Evolutionary conservation across 108 stramenopile species (phyloP).

Genomic region (Nitzschia sp.): DNA sequence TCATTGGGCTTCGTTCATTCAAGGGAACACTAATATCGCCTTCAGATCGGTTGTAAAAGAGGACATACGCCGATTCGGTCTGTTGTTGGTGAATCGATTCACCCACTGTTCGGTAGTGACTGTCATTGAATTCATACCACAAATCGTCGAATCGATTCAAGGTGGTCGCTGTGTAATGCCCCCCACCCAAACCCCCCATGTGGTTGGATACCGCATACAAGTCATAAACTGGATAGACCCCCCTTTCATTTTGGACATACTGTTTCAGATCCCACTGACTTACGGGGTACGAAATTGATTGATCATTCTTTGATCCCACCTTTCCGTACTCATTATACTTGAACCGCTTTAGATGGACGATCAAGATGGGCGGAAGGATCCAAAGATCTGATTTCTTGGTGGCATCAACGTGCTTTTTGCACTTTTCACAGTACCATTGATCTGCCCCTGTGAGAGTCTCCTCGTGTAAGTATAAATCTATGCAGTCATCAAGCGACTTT

Average conservation of each 20-base stretch:
- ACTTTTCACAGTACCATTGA: constrained; percentile 82
- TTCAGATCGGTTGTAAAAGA: constrained; percentile 81
- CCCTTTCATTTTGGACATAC: constrained; percentile 39
- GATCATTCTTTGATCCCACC: constrained; percentile 70
- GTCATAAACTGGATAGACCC: constrained; percentile 81
- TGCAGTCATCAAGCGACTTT: constrained; percentile 70
- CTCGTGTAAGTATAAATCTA: constrained; percentile 68
- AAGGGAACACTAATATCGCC: constrained; percentile 33
- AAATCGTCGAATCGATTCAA: constrained; percentile 78
- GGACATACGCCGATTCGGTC: constrained; percentile 57
- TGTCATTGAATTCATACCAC: constrained; percentile 88
- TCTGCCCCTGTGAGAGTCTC: constrained; percentile 78
- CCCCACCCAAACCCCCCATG: constrained; percentile 85
- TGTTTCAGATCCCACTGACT: constrained; percentile 64
- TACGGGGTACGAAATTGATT: constrained; percentile 55
- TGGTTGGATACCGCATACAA: constrained; percentile 94
- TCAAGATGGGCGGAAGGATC: constrained; percentile 90
- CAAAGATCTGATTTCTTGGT: constrained; percentile 88
- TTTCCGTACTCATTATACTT: constrained; percentile 59
- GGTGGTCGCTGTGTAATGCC: constrained; percentile 94
- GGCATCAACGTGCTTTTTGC: constrained; percentile 77
- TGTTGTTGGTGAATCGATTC: constrained; percentile 33
- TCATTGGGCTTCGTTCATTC: constrained; percentile 49
- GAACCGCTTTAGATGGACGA: constrained; percentile 95
- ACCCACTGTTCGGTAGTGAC: constrained; percentile 36